Conservation (phyloP, 2,329 filamentous ascomycete genomes). For the Pyricularia sp. region DNA sequence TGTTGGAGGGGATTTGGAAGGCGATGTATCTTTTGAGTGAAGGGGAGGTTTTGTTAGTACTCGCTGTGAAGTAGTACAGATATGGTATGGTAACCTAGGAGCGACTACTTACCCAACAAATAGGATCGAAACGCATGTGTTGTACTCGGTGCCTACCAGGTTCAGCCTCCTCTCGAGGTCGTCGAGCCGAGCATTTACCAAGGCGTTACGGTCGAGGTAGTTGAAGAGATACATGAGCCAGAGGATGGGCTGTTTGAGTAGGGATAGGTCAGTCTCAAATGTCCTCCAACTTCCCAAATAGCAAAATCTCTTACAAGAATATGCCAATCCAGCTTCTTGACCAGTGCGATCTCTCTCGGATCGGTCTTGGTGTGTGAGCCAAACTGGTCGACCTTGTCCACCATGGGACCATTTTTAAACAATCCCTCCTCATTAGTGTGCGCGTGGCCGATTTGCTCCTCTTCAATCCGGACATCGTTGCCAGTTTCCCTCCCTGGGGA, state of each 20-base stretch:
- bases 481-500: background rate
- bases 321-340: background rate
- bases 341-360: conserved; percentile 1
- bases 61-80: background rate
- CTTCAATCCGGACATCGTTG: background rate
- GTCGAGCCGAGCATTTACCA: conserved; percentile 2
- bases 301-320: background rate
- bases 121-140: conserved; percentile 6
- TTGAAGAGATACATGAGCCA: conserved; percentile 5
- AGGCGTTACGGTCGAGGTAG: conserved; percentile 5
- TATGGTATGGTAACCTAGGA: background rate
- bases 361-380: conserved; percentile 3
- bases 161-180: conserved; percentile 4
- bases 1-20: conserved; percentile 27
- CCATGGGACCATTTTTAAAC: background rate
- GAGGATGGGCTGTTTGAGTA: background rate
- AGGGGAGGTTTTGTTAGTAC: background rate
- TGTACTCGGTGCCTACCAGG: conserved; percentile 6
- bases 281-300: no score
- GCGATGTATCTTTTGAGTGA: conserved; percentile 37
- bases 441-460: background rate
- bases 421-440: background rate
- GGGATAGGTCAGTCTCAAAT: background rate
- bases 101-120: conserved; percentile 6
- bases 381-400: conserved; percentile 3